Base-by-base conservation (phyloP, 108 stramenopile species). In the Skeletonema marinoi region DNA sequence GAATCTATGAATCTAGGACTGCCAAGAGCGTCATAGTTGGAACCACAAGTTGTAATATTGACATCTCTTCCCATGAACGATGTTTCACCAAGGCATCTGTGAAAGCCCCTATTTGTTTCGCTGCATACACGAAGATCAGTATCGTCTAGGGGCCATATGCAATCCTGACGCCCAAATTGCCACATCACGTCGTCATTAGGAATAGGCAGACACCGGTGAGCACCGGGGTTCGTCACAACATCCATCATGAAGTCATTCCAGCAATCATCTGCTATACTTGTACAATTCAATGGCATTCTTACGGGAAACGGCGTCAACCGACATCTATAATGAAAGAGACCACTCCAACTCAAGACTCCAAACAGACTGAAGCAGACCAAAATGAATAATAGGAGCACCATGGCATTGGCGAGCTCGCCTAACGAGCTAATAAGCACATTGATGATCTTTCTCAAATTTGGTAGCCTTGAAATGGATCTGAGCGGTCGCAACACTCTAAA, bases 401-500 rank as follows among this genome's bases (percentile, higher is more conserved):
- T 80, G 32, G 89, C 89, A 44, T 88, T 88, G 60, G 73, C 83
- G 41, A 93, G 85, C 59, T 86, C 82, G 2, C 75, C 70, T 9
- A 89, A 59, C 2, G 88, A 86, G 31, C 66, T 65, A 16, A 91
- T 60, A 56, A 93, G 77, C 38, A 88, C 81, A 10, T 71, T 74
- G 19, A 90, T 80, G 17, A 93, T 85, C 41, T 86, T 84, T 38
- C 82, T 77, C 60, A 93, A 59, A 25, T 88, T 90, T 4, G 89
- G 86, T 4, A 90, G 62, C 8, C 84, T 77, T 36, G 87, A 84
- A 9, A 93, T 41, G 2, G 90, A 88, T 31, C 88, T 68, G 32
- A 93, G 77, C 6, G 92, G 92, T 10, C 92, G 84, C 11, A 93
- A 78, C 30, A 91, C 89, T 3, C 89, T 65, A 25, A 90, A 86